These are phyloP conservation scores for Tulasnella sp. DNA, from an alignment of 768 basidiomycete genomes.

Conservation along the genomic window DNA sequence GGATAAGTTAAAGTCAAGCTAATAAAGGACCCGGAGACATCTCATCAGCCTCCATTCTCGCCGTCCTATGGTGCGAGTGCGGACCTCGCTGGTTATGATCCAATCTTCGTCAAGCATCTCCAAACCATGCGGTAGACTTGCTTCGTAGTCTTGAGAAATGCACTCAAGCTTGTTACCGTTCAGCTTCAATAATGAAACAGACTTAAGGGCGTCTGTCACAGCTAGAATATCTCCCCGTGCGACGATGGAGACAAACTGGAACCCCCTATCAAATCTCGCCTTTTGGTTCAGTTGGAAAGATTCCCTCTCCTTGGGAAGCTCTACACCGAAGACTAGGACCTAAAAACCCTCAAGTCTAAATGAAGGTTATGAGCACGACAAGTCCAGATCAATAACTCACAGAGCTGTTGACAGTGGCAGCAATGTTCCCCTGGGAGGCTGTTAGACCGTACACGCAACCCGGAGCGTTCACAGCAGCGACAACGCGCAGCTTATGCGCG, in stretches of 20 bases:
- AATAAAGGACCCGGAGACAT: not conserved
- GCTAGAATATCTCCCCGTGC: slow-evolving; percentile 53
- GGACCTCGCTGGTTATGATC: slow-evolving; percentile 73
- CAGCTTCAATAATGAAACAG: slow-evolving; percentile 65
- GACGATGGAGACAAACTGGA: slow-evolving; percentile 65
- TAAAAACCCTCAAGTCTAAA: slow-evolving; percentile 29
- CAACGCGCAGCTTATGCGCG: slow-evolving; percentile 32
- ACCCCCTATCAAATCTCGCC: slow-evolving; percentile 75
- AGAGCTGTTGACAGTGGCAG: slow-evolving; percentile 70
- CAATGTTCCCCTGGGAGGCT: slow-evolving; percentile 47
- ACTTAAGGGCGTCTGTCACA: slow-evolving; percentile 77
- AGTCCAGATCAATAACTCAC: slow-evolving; percentile 44
- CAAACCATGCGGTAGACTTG: slow-evolving; percentile 68
- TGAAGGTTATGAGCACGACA: not conserved
- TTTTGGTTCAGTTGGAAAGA: slow-evolving; percentile 42
- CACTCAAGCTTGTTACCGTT: slow-evolving; percentile 44
- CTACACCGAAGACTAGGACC: slow-evolving; percentile 49
- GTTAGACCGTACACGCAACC: slow-evolving; percentile 71
- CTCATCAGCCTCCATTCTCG: not conserved
- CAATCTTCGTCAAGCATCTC: slow-evolving; percentile 52
- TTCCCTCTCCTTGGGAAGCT: slow-evolving; percentile 36
- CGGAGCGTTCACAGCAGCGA: slow-evolving; percentile 45
- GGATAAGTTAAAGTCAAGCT: slow-evolving; percentile 68
- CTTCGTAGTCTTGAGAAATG: slow-evolving; percentile 68
- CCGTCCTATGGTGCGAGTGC: slow-evolving; percentile 32